These are phyloP conservation scores for Talaromyces rugulosus DNA, from an alignment of 2,329 filamentous ascomycete species.

Conservation along the genomic window DNA sequence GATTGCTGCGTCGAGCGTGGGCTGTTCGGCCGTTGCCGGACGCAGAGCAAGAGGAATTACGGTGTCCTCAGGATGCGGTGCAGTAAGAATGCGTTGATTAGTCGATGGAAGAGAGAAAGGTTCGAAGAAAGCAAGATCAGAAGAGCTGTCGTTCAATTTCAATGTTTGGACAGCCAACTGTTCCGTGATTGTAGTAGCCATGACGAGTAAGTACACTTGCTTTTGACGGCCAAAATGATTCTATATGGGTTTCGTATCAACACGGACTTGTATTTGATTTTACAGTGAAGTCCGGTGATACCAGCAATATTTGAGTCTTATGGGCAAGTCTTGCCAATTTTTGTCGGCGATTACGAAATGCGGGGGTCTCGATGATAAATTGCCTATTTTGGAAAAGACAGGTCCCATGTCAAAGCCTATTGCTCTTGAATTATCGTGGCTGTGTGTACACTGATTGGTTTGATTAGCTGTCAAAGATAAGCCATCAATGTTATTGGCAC, in stretches of 20 bases:
- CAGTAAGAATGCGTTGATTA: slow-evolving; percentile 40
- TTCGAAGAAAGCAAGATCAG: slow-evolving; percentile 25
- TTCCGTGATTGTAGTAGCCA: background rate
- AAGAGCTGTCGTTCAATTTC: slow-evolving; percentile 10
- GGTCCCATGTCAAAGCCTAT: background rate
- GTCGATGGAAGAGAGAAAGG: slow-evolving; percentile 36
- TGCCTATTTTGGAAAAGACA: background rate
- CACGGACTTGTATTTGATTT: too few relatives aligned
- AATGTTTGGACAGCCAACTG: background rate
- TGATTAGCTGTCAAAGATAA: background rate
- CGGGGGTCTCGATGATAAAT: background rate
- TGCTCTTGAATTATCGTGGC: background rate
- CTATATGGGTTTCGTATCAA: too few relatives aligned
- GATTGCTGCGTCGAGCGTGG: slow-evolving; percentile 30
- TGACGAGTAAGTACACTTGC: background rate
- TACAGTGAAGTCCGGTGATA: too few relatives aligned
- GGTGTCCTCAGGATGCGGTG: slow-evolving; percentile 36
- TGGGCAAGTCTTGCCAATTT: background rate
- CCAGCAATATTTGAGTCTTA: background rate
- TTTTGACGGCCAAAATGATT: too few relatives aligned
- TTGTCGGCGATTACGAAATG: background rate
- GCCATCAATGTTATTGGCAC: background rate
- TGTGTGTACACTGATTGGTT: background rate
- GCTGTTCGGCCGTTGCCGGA: slow-evolving; percentile 18
- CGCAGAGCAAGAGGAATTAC: slow-evolving; percentile 38